Evolutionary conservation across 2,329 filamentous ascomycete genomes (phyloP), one percentile per base, ranked within the genome.

Genomic region (Aspergillus sp.): DNA sequence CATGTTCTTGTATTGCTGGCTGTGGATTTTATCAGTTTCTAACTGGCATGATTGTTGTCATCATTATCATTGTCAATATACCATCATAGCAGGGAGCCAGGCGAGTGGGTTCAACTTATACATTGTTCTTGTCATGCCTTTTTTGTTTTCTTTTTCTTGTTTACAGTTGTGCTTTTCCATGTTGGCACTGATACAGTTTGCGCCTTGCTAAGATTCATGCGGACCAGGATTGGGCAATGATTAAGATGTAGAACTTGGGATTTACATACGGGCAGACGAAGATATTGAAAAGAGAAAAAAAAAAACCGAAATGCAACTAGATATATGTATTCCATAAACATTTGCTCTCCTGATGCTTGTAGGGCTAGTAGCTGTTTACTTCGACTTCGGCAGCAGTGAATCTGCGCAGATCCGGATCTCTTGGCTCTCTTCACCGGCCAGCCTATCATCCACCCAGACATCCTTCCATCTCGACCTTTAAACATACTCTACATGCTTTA

Each of bases 11-110:
- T 57, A 52, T 58, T 57, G 48, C 53, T 53, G 55, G 57, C 52
- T 59, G 55, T 58, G 61, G 52, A 61, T 61, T 62, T 56, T 43
- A 63, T 59, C 59, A 62, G 60, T 60, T 58, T 65, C 49, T 56
- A 54, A 60, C 58, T 56, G 56, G 62, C 62, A 63, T 62, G 59
- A 63, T 58, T 59, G 57, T 58, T 53, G 58, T 61, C 57, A 56
- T 63, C 52, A 62, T 64, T 62, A 62, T 62, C 59, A 64, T 64
- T 60, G 61, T 63, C 61, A 60, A 63, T 66, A 66, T 66, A 66
- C 64, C 64, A 66, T 63, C 65, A 66, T 67, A 67, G 65, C 65
- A 67, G 63, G 65, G 65, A 63, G 65, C 65, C 56, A 62, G 65
- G 65, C 65, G 65, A 67, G 64, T 62, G 58, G 62, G 63, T 64